phyloP scores from a whole-genome alignment of 148 eudicot species.

The Persicaria maculosa region DNA sequence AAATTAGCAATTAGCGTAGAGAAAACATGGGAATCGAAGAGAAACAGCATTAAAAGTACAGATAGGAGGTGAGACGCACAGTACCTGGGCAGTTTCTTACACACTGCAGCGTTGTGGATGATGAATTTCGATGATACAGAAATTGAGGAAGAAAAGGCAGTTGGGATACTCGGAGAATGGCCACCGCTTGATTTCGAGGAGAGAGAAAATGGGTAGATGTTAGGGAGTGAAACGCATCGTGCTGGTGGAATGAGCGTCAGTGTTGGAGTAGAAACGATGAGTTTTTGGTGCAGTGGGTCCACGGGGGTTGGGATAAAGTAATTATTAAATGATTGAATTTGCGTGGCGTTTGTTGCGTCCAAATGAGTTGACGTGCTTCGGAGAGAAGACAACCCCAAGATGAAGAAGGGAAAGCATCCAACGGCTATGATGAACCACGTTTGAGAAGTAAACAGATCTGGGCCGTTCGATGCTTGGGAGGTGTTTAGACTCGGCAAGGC shows the following conservation, averaged over 20 bases:
- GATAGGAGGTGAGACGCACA: background rate
- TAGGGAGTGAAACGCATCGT: background rate
- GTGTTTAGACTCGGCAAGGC: background rate
- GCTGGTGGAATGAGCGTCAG: background rate
- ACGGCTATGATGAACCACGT: background rate
- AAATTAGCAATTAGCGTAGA: no score
- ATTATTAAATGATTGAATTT: background rate
- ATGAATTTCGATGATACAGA: conserved; percentile 6
- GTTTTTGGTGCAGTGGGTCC: conserved; percentile 3
- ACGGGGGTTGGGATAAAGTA: background rate
- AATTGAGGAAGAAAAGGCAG: background rate
- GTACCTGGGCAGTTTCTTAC: background rate
- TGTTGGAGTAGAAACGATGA: background rate
- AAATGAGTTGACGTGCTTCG: conserved; percentile 7
- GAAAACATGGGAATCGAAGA: background rate
- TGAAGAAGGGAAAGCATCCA: background rate
- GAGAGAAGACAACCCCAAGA: background rate
- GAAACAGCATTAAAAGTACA: background rate
- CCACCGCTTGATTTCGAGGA: conserved; percentile 12
- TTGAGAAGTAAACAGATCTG: background rate
- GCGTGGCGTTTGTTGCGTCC: conserved; percentile 6
- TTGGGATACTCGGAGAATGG: conserved; percentile 12
- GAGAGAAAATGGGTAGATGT: background rate
- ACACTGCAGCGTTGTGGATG: background rate
- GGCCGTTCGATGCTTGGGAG: background rate